Evolutionary conservation across 768 basidiomycete species (phyloP).

Genomic region (Gelatoporia subvermispora): DNA sequence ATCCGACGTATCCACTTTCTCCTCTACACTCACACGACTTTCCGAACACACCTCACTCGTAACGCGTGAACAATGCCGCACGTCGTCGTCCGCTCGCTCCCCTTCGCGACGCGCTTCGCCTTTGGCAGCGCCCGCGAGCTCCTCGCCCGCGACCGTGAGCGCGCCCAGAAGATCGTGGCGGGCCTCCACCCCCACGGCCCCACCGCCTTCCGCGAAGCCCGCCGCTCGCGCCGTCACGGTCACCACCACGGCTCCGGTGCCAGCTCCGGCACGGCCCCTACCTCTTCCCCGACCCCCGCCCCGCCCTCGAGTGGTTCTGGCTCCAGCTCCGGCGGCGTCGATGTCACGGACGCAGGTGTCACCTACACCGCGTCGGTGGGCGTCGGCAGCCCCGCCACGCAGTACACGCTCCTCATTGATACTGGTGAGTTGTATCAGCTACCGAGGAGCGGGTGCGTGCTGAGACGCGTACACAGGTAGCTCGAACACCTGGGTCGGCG

Average conservation of each 20-base stretch:
- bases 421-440: constrained; percentile 34
- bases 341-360: constrained; percentile 54
- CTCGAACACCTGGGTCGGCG: constrained; percentile 59
- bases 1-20: neutral
- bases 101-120: constrained; percentile 41
- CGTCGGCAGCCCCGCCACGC: constrained; percentile 45
- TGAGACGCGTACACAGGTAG: constrained; percentile 26
- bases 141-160: constrained; percentile 46
- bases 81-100: constrained; percentile 31
- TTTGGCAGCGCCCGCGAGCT: constrained; percentile 40
- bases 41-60: neutral
- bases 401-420: constrained; percentile 52
- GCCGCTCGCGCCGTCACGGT: constrained; percentile 14
- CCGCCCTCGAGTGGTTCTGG: too few relatives aligned
- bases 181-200: constrained; percentile 55
- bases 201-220: constrained; percentile 25
- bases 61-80: constrained; percentile 35
- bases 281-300: too few relatives aligned
- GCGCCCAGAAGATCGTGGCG: constrained; percentile 51
- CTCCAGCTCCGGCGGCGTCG: constrained; percentile 43
- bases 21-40: neutral
- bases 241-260: neutral
- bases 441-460: neutral
- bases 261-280: too few relatives aligned
- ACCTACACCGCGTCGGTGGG: constrained; percentile 50